phyloP scores from a whole-genome alignment of 176 grass and related monocot genomes.

The Oropetium thomaeum region DNA sequence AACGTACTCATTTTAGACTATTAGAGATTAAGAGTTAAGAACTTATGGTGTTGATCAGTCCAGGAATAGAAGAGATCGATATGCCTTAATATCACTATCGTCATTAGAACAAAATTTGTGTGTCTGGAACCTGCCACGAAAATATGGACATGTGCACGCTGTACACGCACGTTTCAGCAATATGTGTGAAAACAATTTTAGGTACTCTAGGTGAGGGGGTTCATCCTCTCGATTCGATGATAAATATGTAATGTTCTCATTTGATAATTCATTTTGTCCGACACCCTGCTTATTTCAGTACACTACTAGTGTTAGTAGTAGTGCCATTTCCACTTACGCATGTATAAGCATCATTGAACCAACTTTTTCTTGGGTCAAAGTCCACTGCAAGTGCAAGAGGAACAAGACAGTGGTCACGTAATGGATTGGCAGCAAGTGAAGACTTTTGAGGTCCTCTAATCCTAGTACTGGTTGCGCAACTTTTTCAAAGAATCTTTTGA shows the following conservation, averaged over 20 bases:
- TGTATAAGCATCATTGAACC: neutral
- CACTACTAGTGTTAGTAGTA: neutral
- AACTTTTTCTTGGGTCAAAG: neutral
- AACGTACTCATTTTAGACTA: no score
- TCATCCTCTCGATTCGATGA: no score
- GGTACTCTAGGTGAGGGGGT: no score
- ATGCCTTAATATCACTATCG: no score
- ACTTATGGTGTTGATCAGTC: no score
- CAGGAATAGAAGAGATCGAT: no score
- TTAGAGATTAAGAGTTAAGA: no score
- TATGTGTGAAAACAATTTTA: no score
- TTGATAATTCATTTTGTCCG: neutral
- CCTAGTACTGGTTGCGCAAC: neutral
- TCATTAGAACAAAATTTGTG: no score
- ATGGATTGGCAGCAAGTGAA: neutral
- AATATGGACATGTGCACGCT: neutral
- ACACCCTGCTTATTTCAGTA: neutral
- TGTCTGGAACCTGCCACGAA: no score
- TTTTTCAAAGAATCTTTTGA: neutral
- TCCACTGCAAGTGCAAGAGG: neutral
- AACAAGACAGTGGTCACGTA: neutral
- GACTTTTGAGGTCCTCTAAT: neutral
- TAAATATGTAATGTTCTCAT: neutral
- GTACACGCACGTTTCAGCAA: no score
- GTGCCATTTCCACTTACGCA: neutral